Conservation (phyloP, 768 basidiomycete genomes). For the Lentinula detonsa region DNA sequence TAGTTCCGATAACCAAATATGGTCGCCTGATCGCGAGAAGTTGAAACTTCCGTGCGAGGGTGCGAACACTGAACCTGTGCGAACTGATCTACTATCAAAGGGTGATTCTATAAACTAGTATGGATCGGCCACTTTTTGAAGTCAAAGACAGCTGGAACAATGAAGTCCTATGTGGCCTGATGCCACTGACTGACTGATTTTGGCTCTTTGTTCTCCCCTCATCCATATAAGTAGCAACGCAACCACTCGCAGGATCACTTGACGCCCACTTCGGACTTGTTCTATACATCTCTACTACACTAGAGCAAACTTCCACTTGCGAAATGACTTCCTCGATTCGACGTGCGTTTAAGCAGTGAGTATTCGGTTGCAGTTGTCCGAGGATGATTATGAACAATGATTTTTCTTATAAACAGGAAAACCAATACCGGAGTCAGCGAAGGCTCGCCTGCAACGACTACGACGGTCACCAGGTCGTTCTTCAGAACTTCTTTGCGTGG, state of each 20-base stretch:
- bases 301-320: not conserved
- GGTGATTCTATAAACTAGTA: not conserved
- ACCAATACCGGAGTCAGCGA: not conserved
- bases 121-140: not conserved
- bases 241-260: not conserved
- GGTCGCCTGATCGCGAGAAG: not conserved
- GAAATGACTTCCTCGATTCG: conserved; percentile 1
- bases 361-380: not conserved
- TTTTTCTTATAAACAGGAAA: not conserved
- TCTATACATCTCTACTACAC: not conserved
- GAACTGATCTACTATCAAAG: not conserved
- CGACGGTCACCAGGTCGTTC: not conserved
- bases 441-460: not conserved
- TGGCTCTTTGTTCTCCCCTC: not conserved
- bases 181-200: not conserved
- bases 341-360: not conserved
- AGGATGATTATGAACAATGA: too few species aligned
- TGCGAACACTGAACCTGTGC: not conserved
- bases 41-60: not conserved
- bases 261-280: not conserved
- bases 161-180: not conserved
- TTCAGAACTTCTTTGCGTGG: not conserved
- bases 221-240: not conserved
- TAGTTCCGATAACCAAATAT: not conserved
- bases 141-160: not conserved